Percentiles rank a stretch among this genome's conserved stretches.
These are phyloP conservation scores for Exophiala lecanii-corni DNA, from an alignment of 2,329 filamentous ascomycete genomes.

Conservation along the genomic window DNA sequence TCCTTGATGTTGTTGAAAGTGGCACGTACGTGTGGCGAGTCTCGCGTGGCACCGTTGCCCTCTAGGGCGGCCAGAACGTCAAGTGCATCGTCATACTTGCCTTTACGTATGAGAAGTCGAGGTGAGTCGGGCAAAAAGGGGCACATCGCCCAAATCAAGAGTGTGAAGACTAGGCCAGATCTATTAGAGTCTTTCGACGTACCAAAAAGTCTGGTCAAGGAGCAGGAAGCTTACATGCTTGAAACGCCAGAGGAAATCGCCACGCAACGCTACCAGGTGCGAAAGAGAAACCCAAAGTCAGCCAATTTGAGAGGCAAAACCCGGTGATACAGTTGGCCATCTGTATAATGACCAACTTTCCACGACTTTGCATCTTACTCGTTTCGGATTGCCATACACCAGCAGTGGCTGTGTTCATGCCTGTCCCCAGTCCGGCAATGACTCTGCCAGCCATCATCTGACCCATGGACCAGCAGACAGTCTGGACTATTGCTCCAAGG, in stretches of 20 bases:
- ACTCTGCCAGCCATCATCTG: constrained; percentile 45
- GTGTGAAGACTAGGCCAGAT: constrained; percentile 41
- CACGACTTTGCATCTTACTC: constrained; percentile 47
- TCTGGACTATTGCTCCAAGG: constrained; percentile 42
- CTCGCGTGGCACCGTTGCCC: constrained; percentile 29
- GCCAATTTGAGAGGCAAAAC: constrained; percentile 46
- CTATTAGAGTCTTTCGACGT: no score
- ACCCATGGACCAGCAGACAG: constrained; percentile 35
- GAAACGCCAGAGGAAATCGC: constrained; percentile 55
- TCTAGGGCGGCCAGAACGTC: constrained; percentile 39
- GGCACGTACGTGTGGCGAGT: constrained; percentile 28
- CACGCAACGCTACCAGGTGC: constrained; percentile 47
- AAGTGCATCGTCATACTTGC: constrained; percentile 49
- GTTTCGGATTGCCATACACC: constrained; percentile 43
- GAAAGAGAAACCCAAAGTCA: constrained; percentile 50
- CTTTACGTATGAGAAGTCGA: constrained; percentile 55
- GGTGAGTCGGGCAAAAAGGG: constrained; percentile 45
- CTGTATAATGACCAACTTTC: constrained; percentile 50
- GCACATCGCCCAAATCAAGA: constrained; percentile 44
- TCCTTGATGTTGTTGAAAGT: constrained; percentile 36
- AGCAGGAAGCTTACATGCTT: constrained; percentile 37
- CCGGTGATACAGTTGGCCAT: constrained; percentile 49
- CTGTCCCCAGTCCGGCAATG: constrained; percentile 37
- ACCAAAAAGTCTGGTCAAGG: no score
- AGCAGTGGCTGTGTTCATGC: constrained; percentile 37